A percentile compares a stretch with the other conserved stretches of the same genome.
Evolutionary conservation across 306 rosid genomes (phyloP).

Genomic region (Hylodesmum podocarpum): DNA sequence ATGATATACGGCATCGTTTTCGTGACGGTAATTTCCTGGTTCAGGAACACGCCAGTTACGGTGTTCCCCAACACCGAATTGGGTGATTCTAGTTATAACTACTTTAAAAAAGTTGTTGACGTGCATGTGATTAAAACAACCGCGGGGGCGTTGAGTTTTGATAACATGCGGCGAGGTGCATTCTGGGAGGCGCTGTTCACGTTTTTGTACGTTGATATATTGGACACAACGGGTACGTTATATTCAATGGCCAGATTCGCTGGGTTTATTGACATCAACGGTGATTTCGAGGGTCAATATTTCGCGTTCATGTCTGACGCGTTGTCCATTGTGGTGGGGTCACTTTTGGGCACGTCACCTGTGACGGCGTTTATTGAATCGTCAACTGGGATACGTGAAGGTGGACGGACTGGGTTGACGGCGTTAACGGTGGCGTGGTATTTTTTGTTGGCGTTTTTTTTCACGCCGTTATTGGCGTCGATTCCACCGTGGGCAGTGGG

Average conservation of each 20-base stretch:
- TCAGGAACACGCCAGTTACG: constrained; percentile 71
- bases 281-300: constrained; percentile 86
- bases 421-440: constrained; percentile 66
- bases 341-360: constrained; percentile 75
- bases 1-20: constrained; percentile 86
- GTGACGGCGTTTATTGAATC: constrained; percentile 78
- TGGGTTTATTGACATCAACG: constrained; percentile 58
- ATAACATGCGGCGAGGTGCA: constrained; percentile 40
- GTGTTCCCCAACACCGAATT: constrained; percentile 57
- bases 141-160: constrained; percentile 67
- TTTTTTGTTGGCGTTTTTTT: constrained; percentile 70
- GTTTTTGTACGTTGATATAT: constrained; percentile 73
- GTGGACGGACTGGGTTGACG: constrained; percentile 82
- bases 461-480: constrained; percentile 81
- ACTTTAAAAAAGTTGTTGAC: constrained; percentile 75
- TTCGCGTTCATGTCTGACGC: constrained; percentile 90
- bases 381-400: constrained; percentile 81
- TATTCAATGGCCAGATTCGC: constrained; percentile 87
- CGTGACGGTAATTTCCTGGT: constrained; percentile 82
- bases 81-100: constrained; percentile 44
- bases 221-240: constrained; percentile 74
- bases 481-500: constrained; percentile 97
- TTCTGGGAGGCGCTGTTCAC: constrained; percentile 85
- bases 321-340: constrained; percentile 70
- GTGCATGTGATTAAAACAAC: constrained; percentile 62